phyloP scores from a whole-genome alignment of 2,329 filamentous ascomycete genomes.

The Colletotrichum kahawae region DNA sequence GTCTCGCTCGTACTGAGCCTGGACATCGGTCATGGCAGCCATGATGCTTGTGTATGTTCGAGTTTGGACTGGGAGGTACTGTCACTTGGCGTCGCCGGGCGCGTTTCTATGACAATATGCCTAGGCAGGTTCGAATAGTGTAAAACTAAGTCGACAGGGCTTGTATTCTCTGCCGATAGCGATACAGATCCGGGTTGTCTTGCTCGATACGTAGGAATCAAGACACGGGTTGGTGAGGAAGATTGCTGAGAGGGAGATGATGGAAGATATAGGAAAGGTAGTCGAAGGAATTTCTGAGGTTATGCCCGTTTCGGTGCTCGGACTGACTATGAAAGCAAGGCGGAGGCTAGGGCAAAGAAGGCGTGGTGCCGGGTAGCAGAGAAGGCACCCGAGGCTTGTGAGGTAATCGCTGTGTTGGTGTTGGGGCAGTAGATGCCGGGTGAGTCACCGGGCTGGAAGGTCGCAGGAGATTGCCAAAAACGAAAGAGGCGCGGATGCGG shows the following conservation, averaged over 20 bases:
- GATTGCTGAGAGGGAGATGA: neutral
- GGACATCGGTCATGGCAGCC: conserved; percentile 27
- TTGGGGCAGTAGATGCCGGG: conserved; percentile 6
- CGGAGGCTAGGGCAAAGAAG: neutral
- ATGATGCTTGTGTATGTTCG: conserved; percentile 17
- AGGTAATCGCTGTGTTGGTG: neutral
- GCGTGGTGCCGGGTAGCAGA: neutral
- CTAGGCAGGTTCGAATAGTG: neutral
- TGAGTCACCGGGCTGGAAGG: conserved; percentile 9
- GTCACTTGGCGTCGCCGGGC: no score
- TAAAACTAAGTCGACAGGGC: neutral
- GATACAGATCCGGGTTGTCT: neutral
- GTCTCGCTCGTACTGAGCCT: conserved; percentile 38
- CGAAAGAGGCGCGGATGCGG: neutral
- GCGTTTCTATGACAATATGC: neutral
- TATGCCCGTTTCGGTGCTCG: conserved; percentile 5
- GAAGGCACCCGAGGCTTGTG: neutral
- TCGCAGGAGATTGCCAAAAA: neutral
- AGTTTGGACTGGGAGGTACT: neutral
- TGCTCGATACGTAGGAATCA: neutral
- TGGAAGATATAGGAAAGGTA: neutral
- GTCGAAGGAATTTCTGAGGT: neutral
- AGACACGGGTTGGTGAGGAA: neutral
- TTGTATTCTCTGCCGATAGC: neutral
- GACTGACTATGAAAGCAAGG: neutral